Conservation (phyloP, 305 asterid species). For the Vinca major region DNA sequence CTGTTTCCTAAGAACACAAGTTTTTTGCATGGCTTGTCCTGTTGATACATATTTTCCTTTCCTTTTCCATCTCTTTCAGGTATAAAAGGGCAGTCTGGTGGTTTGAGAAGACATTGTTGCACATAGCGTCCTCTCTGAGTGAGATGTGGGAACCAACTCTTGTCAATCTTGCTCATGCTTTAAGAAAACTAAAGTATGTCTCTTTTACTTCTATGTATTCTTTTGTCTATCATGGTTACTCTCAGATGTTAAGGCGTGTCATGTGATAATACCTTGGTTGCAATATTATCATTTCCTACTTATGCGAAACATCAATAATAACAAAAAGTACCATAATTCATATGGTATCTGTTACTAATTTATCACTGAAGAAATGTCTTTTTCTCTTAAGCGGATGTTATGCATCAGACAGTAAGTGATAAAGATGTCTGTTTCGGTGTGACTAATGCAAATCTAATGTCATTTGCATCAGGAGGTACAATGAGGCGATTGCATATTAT, state of each 20-base stretch:
- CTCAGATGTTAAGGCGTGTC: neutral
- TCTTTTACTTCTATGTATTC: neutral
- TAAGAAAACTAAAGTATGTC: constrained; percentile 75
- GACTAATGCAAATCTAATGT: constrained; percentile 5
- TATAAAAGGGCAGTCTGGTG: constrained; percentile 78
- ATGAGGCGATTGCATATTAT: constrained; percentile 71
- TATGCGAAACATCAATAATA: too few species aligned
- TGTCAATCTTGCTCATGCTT: constrained; percentile 89
- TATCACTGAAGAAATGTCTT: neutral
- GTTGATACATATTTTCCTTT: neutral
- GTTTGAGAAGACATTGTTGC: constrained; percentile 86
- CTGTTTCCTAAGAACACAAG: neutral
- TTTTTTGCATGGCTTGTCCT: neutral
- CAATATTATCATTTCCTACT: neutral
- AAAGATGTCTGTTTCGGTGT: neutral
- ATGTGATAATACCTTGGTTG: neutral
- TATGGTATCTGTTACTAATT: neutral
- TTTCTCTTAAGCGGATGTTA: neutral
- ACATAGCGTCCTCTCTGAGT: constrained; percentile 68
- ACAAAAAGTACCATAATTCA: too few species aligned
- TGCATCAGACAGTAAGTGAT: neutral
- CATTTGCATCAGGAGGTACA: constrained; percentile 58
- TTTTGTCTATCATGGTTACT: neutral
- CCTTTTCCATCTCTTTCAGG: constrained; percentile 35
- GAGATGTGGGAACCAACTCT: constrained; percentile 98